Evolutionary conservation across 176 grass and related monocot species (phyloP).

Genomic region (Otatea glauca): DNA sequence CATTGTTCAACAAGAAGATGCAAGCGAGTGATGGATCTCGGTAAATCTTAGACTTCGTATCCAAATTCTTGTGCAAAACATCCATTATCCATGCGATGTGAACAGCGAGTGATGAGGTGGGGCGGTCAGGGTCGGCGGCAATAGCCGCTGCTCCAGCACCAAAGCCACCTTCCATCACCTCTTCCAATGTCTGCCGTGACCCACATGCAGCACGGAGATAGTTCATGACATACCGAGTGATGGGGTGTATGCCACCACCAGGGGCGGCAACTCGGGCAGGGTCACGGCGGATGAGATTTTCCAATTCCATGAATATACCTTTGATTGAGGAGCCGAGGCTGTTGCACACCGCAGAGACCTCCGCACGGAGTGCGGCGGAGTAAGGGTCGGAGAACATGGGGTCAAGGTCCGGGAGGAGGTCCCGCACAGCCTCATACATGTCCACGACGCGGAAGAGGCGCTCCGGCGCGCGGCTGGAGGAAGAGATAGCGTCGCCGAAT

Average conservation of each 20-base stretch:
- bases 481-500: constrained; percentile 77
- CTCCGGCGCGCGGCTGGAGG: constrained; percentile 75
- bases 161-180: constrained; percentile 87
- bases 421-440: constrained; percentile 90
- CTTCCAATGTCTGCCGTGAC: constrained; percentile 86
- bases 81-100: constrained; percentile 99
- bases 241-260: constrained; percentile 85
- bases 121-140: constrained; percentile 73
- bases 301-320: constrained; percentile 95
- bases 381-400: constrained; percentile 82
- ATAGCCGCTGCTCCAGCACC: constrained; percentile 47
- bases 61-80: constrained; percentile 87
- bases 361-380: constrained; percentile 77
- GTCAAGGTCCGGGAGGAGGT: constrained; percentile 85
- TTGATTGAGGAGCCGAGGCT: constrained; percentile 79
- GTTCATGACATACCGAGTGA: constrained; percentile 95
- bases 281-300: constrained; percentile 94
- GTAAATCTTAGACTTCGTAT: constrained; percentile 87
- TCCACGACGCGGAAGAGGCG: constrained; percentile 93
- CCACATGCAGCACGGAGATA: constrained; percentile 92
- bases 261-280: constrained; percentile 71
- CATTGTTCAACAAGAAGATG: constrained; percentile 94
- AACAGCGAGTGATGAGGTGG: constrained; percentile 80
- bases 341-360: constrained; percentile 69
- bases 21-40: constrained; percentile 69